phyloP scores from a whole-genome alignment of 2,329 filamentous ascomycete genomes.

The Metarhizium guizhouense region DNA sequence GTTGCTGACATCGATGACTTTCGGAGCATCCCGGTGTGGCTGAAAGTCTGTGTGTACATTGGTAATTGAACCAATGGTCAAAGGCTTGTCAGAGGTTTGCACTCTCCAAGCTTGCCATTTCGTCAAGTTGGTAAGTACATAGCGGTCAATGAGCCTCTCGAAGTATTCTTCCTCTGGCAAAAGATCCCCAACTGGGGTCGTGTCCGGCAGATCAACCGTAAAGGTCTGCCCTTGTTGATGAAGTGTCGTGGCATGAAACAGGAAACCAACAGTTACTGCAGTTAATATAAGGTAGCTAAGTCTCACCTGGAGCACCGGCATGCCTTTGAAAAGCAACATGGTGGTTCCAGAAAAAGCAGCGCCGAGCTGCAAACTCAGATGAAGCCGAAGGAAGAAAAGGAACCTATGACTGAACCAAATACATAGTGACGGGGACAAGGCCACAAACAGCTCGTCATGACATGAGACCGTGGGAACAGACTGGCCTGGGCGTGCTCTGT shows the following conservation, averaged over 20 bases:
- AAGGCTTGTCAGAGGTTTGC: conserved; percentile 18
- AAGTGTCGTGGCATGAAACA: conserved; percentile 13
- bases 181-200: conserved; percentile 8
- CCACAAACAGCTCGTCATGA: not conserved
- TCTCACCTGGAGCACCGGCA: conserved; percentile 14
- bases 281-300: conserved; percentile 14
- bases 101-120: conserved; percentile 26
- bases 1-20: conserved; percentile 16
- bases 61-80: conserved; percentile 18
- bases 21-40: conserved; percentile 14
- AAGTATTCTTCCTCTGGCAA: conserved; percentile 25
- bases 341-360: conserved; percentile 7
- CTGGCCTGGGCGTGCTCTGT: conserved; percentile 4
- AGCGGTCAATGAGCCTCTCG: conserved; percentile 16
- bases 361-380: conserved; percentile 4
- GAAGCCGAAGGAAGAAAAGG: not conserved
- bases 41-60: conserved; percentile 22
- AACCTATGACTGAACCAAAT: not conserved
- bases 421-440: not conserved
- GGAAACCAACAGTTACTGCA: conserved; percentile 16
- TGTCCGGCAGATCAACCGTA: conserved; percentile 8
- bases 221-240: conserved; percentile 6
- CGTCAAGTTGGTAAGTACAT: conserved; percentile 21
- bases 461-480: not conserved
- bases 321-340: conserved; percentile 19